phyloP scores from a whole-genome alignment of 1,139 yeast genomes.

The Blastobotrys persicus region DNA sequence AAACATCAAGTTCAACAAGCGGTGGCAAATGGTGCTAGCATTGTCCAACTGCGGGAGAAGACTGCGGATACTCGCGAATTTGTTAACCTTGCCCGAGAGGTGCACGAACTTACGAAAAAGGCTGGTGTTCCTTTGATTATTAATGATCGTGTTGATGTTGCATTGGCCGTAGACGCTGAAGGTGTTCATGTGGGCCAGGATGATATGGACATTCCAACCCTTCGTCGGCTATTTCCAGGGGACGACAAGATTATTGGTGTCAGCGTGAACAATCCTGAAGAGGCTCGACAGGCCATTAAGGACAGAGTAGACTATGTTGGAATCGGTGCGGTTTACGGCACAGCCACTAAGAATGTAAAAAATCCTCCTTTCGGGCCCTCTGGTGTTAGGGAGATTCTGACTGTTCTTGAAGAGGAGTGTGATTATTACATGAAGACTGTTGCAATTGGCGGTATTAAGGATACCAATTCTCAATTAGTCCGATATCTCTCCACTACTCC shows the following conservation, averaged over 20 bases:
- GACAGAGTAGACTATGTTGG: constrained; percentile 80
- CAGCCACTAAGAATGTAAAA: constrained; percentile 64
- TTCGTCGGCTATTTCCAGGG: constrained; percentile 60
- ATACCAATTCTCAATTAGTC: constrained; percentile 58
- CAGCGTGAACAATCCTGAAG: constrained; percentile 60
- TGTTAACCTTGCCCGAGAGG: constrained; percentile 55
- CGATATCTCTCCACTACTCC: constrained; percentile 49
- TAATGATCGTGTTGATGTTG: constrained; percentile 87
- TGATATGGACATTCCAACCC: constrained; percentile 67
- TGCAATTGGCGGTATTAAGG: constrained; percentile 85
- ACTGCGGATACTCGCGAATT: constrained; percentile 65
- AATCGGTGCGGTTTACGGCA: constrained; percentile 76
- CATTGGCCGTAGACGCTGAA: constrained; percentile 84
- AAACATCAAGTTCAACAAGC: constrained; percentile 52
- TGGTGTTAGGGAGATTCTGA: constrained; percentile 59
- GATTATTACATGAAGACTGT: constrained; percentile 49
- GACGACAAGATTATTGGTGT: constrained; percentile 76
- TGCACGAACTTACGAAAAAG: constrained; percentile 59
- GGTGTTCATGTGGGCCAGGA: constrained; percentile 95
- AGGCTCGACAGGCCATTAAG: constrained; percentile 54
- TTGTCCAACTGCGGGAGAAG: constrained; percentile 85
- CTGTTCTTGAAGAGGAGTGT: constrained; percentile 44
- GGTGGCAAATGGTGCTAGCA: constrained; percentile 68
- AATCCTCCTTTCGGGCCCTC: constrained; percentile 60
- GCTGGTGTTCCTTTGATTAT: constrained; percentile 75